Percentiles rank a stretch among this genome's conserved stretches.
These are phyloP conservation scores for Neonothopanus nambi DNA, from an alignment of 1,284 basidiomycete species.

Conservation along the genomic window DNA sequence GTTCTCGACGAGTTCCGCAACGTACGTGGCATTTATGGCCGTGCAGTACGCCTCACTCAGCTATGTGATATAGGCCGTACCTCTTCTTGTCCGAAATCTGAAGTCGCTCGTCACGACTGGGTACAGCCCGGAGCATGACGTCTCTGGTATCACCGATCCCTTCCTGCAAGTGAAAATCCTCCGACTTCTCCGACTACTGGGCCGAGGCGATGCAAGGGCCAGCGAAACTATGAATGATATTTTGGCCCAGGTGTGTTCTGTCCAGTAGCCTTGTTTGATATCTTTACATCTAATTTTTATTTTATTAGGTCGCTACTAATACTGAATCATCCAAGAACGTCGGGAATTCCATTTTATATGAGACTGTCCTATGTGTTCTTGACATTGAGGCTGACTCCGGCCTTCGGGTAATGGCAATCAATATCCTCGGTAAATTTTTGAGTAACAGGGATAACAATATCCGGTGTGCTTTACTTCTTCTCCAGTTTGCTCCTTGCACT, in stretches of 20 bases:
- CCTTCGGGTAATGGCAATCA: slow-evolving; percentile 98
- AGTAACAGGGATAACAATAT: slow-evolving; percentile 99
- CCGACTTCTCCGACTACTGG: slow-evolving; percentile 89
- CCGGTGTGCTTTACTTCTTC: slow-evolving; percentile 54
- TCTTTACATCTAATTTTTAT: neutral
- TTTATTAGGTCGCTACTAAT: slow-evolving; percentile 88
- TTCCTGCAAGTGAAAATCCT: slow-evolving; percentile 98
- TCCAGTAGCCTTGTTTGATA: neutral
- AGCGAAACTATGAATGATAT: slow-evolving; percentile 99
- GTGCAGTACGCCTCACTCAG: slow-evolving; percentile 11
- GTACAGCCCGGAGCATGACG: slow-evolving; percentile 98
- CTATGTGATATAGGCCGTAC: slow-evolving; percentile 72
- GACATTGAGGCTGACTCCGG: slow-evolving; percentile 98
- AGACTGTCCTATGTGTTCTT: slow-evolving; percentile 96
- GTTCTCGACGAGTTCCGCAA: slow-evolving; percentile 88
- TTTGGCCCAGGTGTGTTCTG: slow-evolving; percentile 77
- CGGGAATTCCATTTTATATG: slow-evolving; percentile 97
- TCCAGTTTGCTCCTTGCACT: neutral
- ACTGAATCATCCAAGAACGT: slow-evolving; percentile 98
- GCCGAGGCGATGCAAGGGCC: slow-evolving; percentile 82
- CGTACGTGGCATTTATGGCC: slow-evolving; percentile 41
- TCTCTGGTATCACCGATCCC: slow-evolving; percentile 98
- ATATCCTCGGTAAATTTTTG: slow-evolving; percentile 98
- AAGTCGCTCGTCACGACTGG: slow-evolving; percentile 96
- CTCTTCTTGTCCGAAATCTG: slow-evolving; percentile 91